Percentiles rank a stretch among this genome's conserved stretches.
phyloP scores from a whole-genome alignment of 2,329 filamentous ascomycete genomes.

The Colletotrichum agaves region DNA sequence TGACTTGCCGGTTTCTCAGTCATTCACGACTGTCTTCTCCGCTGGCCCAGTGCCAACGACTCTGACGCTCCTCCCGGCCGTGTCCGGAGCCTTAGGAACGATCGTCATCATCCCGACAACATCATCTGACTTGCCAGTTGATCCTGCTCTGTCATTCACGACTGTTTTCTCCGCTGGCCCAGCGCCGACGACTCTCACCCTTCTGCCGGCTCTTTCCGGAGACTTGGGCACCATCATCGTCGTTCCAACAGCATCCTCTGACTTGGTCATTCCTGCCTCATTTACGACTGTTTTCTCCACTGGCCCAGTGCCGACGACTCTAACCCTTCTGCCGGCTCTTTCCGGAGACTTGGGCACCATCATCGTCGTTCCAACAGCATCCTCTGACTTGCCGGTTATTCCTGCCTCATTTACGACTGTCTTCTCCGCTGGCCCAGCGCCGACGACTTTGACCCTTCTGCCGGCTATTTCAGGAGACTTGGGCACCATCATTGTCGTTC shows the following conservation, averaged over 20 bases:
- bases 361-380: slow-evolving; percentile 7
- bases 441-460: background rate
- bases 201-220: background rate
- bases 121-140: background rate
- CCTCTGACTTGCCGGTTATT: background rate
- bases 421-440: background rate
- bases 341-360: background rate
- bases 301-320: background rate
- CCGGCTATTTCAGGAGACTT: background rate
- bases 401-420: slow-evolving; percentile 6
- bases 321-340: background rate
- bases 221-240: slow-evolving; percentile 1
- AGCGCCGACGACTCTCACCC: background rate
- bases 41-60: background rate
- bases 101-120: background rate
- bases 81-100: background rate
- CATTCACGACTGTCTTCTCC: slow-evolving; percentile 8
- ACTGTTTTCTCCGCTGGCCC: slow-evolving; percentile 3
- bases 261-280: background rate
- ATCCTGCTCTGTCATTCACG: background rate
- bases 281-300: slow-evolving; percentile 6
- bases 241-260: slow-evolving; percentile 4
- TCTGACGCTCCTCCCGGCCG: background rate
- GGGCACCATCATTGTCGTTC: background rate
- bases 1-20: background rate